These are phyloP conservation scores for Castanopsis chinensis DNA, from an alignment of 306 rosid genomes.

Conservation along the genomic window DNA sequence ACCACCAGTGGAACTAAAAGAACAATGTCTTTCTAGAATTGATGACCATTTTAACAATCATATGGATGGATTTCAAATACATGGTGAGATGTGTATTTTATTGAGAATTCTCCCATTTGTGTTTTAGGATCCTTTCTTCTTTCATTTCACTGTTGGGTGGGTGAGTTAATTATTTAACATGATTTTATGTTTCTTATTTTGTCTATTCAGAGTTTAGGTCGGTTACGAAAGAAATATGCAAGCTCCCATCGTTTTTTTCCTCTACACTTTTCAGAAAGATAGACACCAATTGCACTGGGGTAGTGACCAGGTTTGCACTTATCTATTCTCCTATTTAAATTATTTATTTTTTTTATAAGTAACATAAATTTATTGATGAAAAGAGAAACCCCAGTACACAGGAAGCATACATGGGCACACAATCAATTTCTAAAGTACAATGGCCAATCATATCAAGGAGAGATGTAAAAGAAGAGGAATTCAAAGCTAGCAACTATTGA, in stretches of 20 bases:
- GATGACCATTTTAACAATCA: conserved; percentile 45
- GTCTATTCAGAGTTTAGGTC: conserved; percentile 48
- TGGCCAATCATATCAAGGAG: too few species aligned
- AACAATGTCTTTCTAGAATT: conserved; percentile 50
- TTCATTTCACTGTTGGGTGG: neutral
- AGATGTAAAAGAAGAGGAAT: too few species aligned
- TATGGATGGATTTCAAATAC: conserved; percentile 62
- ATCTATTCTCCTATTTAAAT: neutral
- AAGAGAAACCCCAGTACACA: too few species aligned
- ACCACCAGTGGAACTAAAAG: conserved; percentile 60
- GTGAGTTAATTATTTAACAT: neutral
- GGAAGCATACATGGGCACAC: too few species aligned
- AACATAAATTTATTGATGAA: too few species aligned
- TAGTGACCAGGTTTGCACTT: conserved; percentile 43
- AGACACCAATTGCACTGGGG: conserved; percentile 48
- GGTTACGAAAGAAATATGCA: conserved; percentile 50
- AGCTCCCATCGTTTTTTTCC: conserved; percentile 57
- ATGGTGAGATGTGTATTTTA: conserved; percentile 46
- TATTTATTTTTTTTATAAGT: too few species aligned
- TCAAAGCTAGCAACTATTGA: too few species aligned
- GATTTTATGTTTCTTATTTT: neutral
- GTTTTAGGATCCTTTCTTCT: neutral
- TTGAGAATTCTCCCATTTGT: neutral
- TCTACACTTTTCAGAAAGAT: conserved; percentile 53
- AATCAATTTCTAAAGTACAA: too few species aligned